Evolutionary conservation across 163 green algal genomes (phyloP), one percentile per base, ranked within the genome.

Genomic region (Volvox carteri): DNA sequence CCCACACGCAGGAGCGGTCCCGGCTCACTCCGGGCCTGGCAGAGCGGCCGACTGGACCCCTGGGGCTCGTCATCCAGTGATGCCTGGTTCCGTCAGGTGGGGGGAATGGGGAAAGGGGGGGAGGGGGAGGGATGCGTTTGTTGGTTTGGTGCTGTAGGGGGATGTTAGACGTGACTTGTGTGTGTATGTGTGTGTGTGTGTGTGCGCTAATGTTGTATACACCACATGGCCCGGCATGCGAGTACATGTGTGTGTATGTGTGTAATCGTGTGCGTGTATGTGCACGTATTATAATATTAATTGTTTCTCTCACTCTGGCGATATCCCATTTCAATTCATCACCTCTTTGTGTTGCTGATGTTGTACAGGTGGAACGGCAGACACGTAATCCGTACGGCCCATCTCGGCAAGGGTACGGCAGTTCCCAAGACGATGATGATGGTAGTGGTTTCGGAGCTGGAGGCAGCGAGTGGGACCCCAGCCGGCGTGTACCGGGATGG

Each of bases 51-150:
- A 19, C 28, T 56, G 18, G 72, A 89, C 84, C 84, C 84, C n/a
- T 89, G 84, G 84, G 84, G 84, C 84, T 84, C 54, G 52, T 84
- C 72, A 70, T 68, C 37, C 39, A 78, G 54, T n/a, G 84, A 89
- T 54, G 33, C 72, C 1, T 89, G 84, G 84, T 84, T 84, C 70
- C 39, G 72, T 0, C 72, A 84, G 84, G 84, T 88, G 68, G 25
- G 67, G 46, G 33, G 60, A 65, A 11, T 5, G 54, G 54, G 54
- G 4, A 2, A 48, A 30, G 3, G 11, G 54, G 19, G 39, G 41
- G 21, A 60, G 39, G 28, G 16, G 21, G 3, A 77, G n/a, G 68
- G 33, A n/a, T n/a, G n/a, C n/a, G n/a, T n/a, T n/a, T n/a, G n/a
- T n/a, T n/a, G n/a, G n/a, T n/a, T n/a, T n/a, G n/a, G n/a, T n/a